Conservation (phyloP, 208 protist genomes). For the Trypanosoma melophagium region DNA sequence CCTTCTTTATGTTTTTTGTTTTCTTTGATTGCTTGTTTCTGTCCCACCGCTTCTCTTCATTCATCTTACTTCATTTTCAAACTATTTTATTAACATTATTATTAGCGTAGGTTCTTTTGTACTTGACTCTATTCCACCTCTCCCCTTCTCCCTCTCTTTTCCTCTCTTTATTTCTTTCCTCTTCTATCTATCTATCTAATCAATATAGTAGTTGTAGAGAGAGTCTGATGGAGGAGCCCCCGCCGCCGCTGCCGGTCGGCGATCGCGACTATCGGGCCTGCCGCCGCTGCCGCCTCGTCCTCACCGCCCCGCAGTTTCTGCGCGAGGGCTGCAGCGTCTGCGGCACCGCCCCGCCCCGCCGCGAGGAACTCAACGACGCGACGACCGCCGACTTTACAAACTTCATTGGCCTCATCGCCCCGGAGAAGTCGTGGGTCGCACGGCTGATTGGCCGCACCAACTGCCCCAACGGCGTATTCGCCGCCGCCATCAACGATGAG, state of each 20-base stretch:
- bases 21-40: no score
- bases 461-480: conserved; percentile 73
- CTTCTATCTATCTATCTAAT: no score
- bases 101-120: no score
- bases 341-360: conserved; percentile 51
- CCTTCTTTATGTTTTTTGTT: no score
- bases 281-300: conserved; percentile 69
- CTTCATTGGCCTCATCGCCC: conserved; percentile 83
- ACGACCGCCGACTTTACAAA: conserved; percentile 81
- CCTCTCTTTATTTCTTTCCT: no score
- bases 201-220: no score
- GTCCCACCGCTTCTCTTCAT: no score
- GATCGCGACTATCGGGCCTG: conserved; percentile 76
- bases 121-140: no score
- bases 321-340: conserved; percentile 73
- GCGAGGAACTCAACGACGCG: conserved; percentile 66
- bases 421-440: conserved; percentile 83
- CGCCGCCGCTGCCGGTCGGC: conserved; percentile 78
- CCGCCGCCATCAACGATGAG: conserved; percentile 62
- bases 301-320: conserved; percentile 77
- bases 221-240: conserved; percentile 35
- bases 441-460: conserved; percentile 67
- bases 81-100: no score
- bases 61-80: no score
- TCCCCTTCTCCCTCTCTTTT: no score